Evolutionary conservation across 2,329 filamentous ascomycete genomes (phyloP), one percentile per base, ranked within the genome.

Genomic region (Aspergillus chevalieri): DNA sequence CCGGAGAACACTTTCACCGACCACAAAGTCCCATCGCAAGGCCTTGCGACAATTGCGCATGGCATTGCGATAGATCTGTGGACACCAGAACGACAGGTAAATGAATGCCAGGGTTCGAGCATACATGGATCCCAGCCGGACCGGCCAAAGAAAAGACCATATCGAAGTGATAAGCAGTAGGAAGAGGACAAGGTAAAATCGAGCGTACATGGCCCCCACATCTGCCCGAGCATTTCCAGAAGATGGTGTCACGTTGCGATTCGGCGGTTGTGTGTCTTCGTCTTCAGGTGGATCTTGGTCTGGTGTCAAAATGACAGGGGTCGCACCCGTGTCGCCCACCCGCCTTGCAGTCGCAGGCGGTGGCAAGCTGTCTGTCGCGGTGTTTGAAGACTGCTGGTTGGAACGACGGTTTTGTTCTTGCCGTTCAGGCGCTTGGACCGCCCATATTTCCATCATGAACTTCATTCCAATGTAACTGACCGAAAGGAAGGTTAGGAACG

Each of bases 31-130:
- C 90, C 91, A 96, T 3, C 85, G 80, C n/a, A 97, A 77, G 1
- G 92, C 91, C 60, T 87, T 88, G 38, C 91, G 88, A 68, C 90
- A 95, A 70, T 96, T 96, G 47, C 92, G 87, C 69, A 88, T 83
- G 47, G 87, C 78, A 66, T 98, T 98, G 54, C 93, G 87, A 64
- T 87, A 82, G 57, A 97, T 95, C 67, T 98, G 93, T 0, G 93
- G 92, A 1, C 84, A 65, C 92, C 92, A 97, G 64, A 96, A 85
- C 17, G 91, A 95, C 42, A 96, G 80, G 65, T 96, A 96, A 47
- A 80, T 57, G 59, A 92, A 82, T 2, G 81, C 78, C 19, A 95
- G 72, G 2, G 77, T 55, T 64, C 91, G 77, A 53, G 77, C 76
- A 65, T 83, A 85, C 39, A 76, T 64, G 2, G 74, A 73, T 21